Percentiles rank a stretch among this genome's conserved stretches.
These are phyloP conservation scores for Licmophora abbreviata DNA, from an alignment of 108 stramenopile species.

Conservation along the genomic window DNA sequence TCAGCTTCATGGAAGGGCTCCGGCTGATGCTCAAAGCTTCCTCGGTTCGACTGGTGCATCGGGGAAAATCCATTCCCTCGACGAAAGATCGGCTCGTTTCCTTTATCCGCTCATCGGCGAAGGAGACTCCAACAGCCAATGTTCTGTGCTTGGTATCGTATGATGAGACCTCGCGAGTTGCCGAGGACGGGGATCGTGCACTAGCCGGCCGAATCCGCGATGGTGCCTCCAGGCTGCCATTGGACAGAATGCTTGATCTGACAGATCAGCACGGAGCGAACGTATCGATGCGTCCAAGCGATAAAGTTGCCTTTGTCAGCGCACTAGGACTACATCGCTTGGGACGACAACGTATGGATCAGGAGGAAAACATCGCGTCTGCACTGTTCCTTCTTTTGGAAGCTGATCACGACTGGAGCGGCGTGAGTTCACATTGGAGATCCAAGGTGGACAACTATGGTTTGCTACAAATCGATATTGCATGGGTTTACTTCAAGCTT, in stretches of 20 bases:
- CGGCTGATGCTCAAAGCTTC: no score
- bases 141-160: no score
- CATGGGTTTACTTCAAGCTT: constrained; percentile 16
- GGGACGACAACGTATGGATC: constrained; percentile 17
- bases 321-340: constrained; percentile 20
- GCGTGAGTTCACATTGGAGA: constrained; percentile 2
- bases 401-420: constrained; percentile 20
- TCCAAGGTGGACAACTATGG: constrained; percentile 17
- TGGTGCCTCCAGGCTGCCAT: constrained; percentile 7
- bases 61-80: no score
- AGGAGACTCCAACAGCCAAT: no score
- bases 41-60: no score
- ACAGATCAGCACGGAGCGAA: constrained; percentile 19
- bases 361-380: constrained; percentile 5
- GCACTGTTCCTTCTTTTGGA: constrained; percentile 18
- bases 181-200: neutral
- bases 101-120: no score
- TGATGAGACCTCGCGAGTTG: no score
- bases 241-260: constrained; percentile 12
- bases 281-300: constrained; percentile 15
- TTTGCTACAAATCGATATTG: constrained; percentile 22
- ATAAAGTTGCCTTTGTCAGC: constrained; percentile 14
- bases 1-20: no score
- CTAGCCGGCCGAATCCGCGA: constrained; percentile 11
- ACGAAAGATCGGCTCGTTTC: no score